These are phyloP conservation scores for Diaporthe eres DNA, from an alignment of 2,329 filamentous ascomycete genomes.

Conservation along the genomic window DNA sequence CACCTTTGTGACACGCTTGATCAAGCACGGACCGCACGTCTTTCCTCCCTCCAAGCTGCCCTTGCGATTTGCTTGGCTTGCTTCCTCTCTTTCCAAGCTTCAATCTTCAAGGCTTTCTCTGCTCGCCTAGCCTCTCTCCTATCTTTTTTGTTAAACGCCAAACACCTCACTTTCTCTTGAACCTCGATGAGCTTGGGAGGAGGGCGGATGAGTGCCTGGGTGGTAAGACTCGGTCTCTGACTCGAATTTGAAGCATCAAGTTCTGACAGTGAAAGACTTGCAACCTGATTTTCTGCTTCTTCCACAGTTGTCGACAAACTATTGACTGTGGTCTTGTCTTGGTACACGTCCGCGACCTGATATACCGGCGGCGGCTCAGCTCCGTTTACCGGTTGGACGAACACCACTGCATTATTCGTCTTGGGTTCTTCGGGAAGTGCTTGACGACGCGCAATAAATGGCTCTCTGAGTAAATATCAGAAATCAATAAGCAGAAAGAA, in stretches of 20 bases:
- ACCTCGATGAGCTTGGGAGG: background rate
- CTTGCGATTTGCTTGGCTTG: background rate
- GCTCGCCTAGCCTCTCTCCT: background rate
- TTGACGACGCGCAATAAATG: background rate
- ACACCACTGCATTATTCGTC: background rate
- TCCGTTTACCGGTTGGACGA: background rate
- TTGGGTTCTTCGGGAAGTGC: background rate
- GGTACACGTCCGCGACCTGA: background rate
- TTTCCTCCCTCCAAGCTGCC: constrained; percentile 7
- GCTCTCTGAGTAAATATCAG: background rate
- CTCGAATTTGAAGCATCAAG: background rate
- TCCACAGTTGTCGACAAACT: accelerated
- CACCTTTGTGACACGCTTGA: background rate
- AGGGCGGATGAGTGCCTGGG: no score
- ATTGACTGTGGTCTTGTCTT: no score
- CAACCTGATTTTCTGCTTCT: background rate
- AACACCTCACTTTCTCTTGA: background rate
- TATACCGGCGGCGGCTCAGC: background rate
- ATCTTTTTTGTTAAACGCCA: background rate
- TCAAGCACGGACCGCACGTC: background rate
- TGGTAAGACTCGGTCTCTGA: accelerated
- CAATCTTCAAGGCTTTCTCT: background rate
- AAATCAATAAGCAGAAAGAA: background rate
- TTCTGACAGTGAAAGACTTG: background rate
- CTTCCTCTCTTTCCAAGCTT: constrained; percentile 25